Evolutionary conservation across 2,329 filamentous ascomycete genomes (phyloP), one percentile per base, ranked within the genome.

Genomic region (Apiospora rasikravindrae): DNA sequence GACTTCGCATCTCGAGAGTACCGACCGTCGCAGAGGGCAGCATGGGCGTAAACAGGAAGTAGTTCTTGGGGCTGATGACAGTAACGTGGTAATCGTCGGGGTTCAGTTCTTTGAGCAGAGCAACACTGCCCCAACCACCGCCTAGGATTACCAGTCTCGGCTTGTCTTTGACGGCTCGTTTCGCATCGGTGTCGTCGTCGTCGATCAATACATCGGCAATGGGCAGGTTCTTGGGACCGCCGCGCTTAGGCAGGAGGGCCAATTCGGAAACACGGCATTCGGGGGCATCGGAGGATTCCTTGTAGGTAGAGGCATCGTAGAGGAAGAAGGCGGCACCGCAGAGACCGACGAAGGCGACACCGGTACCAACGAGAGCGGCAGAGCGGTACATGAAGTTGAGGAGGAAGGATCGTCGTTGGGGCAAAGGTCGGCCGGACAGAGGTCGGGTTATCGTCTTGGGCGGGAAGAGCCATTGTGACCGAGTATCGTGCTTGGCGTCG

Each of bases 11-110:
- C 80, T 98, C 96, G 44, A 99, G 86, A 0, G 96, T 99, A 16
- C 97, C 97, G 7, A 99, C 96, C 0, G 97, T 99, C 10, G 96
- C 97, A 45, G 95, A 98, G 1, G 96, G 96, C 61, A 99, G 87
- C 95, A 99, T 98, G 0, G 96, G 96, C 1, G 96, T 99, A 82
- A 99, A 99, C 44, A 99, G 85, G 84, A 99, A 99, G 84, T 98
- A 98, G 79, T 98, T 98, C 47, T 93, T 93, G 0, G 96, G 96
- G 16, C 95, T 97, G 61, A 99, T 92, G 51, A 99, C 93, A 5
- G 96, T 98, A 76, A 99, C 92, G 82, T 99, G 95, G 80, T 98
- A 99, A 77, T 98, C 94, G 16, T 95, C 94, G 0, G 95, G 92
- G 74, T 96, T 93, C 74, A 99, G 84, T 74, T 94, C 92, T 84